Evolutionary conservation across 2,329 filamentous ascomycete genomes (phyloP).

Genomic region (Paraconiothyrium sp.): DNA sequence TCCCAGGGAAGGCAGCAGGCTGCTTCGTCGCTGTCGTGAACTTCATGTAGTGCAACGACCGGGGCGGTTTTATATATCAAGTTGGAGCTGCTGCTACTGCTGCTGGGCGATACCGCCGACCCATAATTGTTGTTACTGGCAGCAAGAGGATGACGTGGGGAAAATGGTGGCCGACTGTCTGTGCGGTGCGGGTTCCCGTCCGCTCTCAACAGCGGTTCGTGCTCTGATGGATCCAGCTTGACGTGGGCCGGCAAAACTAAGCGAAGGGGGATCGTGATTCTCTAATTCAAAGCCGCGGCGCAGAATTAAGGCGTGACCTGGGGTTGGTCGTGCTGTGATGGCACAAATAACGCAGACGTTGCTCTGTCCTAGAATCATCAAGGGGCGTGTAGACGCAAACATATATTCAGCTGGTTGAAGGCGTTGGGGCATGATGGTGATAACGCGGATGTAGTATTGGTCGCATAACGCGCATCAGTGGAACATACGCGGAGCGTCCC

Average conservation of each 20-base stretch:
- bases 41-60: conserved; percentile 24
- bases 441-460: not conserved
- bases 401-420: not conserved
- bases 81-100: conserved; percentile 21
- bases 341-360: not conserved
- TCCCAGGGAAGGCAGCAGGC: conserved; percentile 19
- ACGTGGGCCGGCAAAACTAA: conserved; percentile 13
- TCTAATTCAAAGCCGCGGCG: conserved; percentile 4
- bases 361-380: not conserved
- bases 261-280: not conserved
- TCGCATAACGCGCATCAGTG: conserved; percentile 10
- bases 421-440: not conserved
- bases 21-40: conserved; percentile 30
- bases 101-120: conserved; percentile 27
- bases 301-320: conserved; percentile 6
- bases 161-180: conserved; percentile 29
- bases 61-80: conserved; percentile 32
- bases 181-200: conserved; percentile 21
- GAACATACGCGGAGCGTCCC: conserved; percentile 9
- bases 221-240: conserved; percentile 32
- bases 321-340: not conserved
- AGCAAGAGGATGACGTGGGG: conserved; percentile 42
- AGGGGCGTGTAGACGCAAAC: not conserved
- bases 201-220: conserved; percentile 34
- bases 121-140: conserved; percentile 16